Base-by-base conservation (phyloP, 140 eudicot species). In the Senecio squalidus region DNA sequence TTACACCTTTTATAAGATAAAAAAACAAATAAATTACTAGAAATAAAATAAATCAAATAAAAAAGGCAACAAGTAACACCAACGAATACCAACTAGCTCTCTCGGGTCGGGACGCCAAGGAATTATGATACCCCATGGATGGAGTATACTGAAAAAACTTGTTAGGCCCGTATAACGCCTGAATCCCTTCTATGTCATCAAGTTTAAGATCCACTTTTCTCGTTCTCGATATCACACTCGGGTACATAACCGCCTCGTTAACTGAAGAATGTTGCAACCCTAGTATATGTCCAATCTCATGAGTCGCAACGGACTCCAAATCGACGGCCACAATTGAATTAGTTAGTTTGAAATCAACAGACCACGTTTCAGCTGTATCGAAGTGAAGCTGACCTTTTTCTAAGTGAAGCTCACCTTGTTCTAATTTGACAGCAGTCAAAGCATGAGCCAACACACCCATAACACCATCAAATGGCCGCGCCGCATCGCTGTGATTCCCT, bases 401-500 rank as follows among this genome's bases (percentile, higher is more conserved):
- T 5, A 82, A 69, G 53, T 90, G 97, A 22, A 86, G 75, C 74
- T 84, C 58, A 51, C 97, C 97, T 66, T 80, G 78, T 60, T 82
- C 90, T 36, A 95, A 95, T 30, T n/a, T n/a, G n/a, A n/a, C n/a
- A n/a, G n/a, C 94, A 78, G 62, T 83, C n/a, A 85, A 90, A 0
- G 95, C 89, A 28, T 90, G 97, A 0, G 94, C 97, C 36, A 90
- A 60, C 25, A 86, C 81, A 13, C 95, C 95, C 17, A 82, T 58
- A 1, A 76, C 86, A 9, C 97, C 97, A 56, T 90, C 97, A 40
- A 90, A 90, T 58, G 90, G 64, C 64, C 71, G 85, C 0, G n/a
- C 89, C 0, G 95, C 97, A 54, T 90, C 97, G n/a, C 95, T 95
- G 57, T 90, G 97, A 53, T 86, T 83, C 1, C 97, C 95, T 3